These are phyloP conservation scores for Daldinia sp. DNA, from an alignment of 2,329 filamentous ascomycete genomes.

Conservation along the genomic window DNA sequence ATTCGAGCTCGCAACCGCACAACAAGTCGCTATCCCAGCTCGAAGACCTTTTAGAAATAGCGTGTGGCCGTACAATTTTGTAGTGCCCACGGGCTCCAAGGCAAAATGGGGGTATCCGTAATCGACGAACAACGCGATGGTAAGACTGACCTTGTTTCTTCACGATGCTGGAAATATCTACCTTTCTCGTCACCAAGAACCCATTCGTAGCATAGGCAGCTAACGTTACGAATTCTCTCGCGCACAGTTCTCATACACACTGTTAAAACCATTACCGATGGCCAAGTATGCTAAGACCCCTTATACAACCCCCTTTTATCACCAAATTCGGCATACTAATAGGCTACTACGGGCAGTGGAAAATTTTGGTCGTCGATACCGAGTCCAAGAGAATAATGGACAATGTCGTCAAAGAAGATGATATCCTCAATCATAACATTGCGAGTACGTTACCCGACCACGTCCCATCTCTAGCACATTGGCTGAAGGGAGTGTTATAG, in stretches of 20 bases:
- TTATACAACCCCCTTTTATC: background rate
- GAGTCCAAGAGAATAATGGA: conserved; percentile 84
- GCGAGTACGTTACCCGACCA: conserved; percentile 71
- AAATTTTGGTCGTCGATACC: conserved; percentile 91
- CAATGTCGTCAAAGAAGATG: conserved; percentile 92
- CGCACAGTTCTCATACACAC: conserved; percentile 72
- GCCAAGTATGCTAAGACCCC: conserved; percentile 69
- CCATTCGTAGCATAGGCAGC: conserved; percentile 9
- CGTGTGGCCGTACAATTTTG: conserved; percentile 13
- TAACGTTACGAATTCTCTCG: conserved; percentile 24
- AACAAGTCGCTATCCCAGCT: background rate
- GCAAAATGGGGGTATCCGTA: conserved; percentile 82
- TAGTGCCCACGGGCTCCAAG: conserved; percentile 41
- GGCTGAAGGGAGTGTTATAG: conserved; percentile 56
- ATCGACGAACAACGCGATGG: conserved; percentile 84
- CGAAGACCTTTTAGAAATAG: conserved; percentile 6
- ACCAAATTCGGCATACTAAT: conserved; percentile 23
- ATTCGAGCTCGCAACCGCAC: background rate
- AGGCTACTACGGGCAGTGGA: conserved; percentile 72
- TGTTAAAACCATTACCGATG: conserved; percentile 79
- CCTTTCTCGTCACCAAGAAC: conserved; percentile 3
- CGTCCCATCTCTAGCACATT: conserved; percentile 35
- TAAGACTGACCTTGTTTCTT: conserved; percentile 51
- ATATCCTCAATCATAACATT: conserved; percentile 95
- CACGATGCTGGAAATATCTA: conserved; percentile 4